Evolutionary conservation across 2,329 filamentous ascomycete genomes (phyloP).

Genomic region (Phialocephala subalpina): DNA sequence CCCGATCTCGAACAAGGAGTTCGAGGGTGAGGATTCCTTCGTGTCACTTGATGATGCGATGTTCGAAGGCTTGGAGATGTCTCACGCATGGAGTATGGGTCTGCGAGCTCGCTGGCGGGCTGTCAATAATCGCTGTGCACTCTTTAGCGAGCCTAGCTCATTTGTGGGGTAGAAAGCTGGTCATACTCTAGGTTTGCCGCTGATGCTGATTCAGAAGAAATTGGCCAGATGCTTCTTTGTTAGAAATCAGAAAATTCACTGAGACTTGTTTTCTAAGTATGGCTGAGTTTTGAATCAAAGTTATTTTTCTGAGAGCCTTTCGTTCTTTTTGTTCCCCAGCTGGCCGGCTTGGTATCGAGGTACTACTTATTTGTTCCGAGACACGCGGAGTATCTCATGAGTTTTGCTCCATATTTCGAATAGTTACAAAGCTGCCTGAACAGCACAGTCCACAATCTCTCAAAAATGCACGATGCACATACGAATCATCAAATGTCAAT

Average conservation of each 20-base stretch:
- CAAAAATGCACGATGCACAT: background rate
- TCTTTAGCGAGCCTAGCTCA: slow-evolving; percentile 4
- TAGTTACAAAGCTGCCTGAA: background rate
- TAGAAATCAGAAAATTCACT: background rate
- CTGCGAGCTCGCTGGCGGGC: slow-evolving; percentile 18
- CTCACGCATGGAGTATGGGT: slow-evolving; percentile 17
- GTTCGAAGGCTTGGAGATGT: slow-evolving; percentile 15
- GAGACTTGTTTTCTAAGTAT: background rate
- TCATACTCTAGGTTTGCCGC: slow-evolving; percentile 8
- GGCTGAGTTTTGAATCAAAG: background rate
- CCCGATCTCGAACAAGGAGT: background rate
- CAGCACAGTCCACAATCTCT: background rate
- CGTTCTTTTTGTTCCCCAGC: background rate
- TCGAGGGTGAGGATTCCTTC: background rate
- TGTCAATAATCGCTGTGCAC: slow-evolving; percentile 9
- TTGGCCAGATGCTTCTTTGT: background rate
- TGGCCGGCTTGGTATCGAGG: background rate
- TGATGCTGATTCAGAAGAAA: slow-evolving; percentile 3
- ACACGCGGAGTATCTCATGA: slow-evolving; percentile 8
- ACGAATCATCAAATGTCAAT: background rate
- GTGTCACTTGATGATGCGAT: slow-evolving; percentile 18
- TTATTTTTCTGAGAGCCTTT: background rate
- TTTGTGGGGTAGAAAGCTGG: slow-evolving; percentile 17
- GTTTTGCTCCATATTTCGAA: background rate
- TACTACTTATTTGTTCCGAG: background rate